These are phyloP conservation scores for Coniella lustricola DNA, from an alignment of 2,329 filamentous ascomycete genomes.

Conservation along the genomic window DNA sequence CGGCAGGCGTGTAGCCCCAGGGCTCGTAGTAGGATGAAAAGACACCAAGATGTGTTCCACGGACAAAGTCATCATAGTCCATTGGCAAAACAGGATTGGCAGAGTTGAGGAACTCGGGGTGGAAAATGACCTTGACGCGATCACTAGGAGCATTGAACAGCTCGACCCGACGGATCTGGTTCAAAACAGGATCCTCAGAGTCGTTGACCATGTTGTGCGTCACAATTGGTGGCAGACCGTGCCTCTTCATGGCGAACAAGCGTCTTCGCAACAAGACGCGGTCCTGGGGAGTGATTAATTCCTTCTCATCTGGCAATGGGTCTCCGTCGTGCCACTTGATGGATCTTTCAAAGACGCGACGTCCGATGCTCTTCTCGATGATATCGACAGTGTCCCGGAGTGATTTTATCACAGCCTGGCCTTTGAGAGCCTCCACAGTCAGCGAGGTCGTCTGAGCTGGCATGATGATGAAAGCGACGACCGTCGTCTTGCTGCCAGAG, in stretches of 20 bases:
- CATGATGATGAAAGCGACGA: slow-evolving; percentile 98
- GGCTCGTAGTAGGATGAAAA: slow-evolving; percentile 99
- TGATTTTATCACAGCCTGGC: slow-evolving; percentile 95
- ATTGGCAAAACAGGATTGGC: slow-evolving; percentile 90
- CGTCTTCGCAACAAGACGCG: slow-evolving; percentile 85
- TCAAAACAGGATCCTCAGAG: slow-evolving; percentile 84
- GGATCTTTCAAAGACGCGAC: slow-evolving; percentile 89
- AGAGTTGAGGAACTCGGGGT: slow-evolving; percentile 94
- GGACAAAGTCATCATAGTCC: slow-evolving; percentile 98
- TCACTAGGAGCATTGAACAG: slow-evolving; percentile 94
- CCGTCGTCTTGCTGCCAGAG: slow-evolving; percentile 79
- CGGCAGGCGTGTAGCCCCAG: slow-evolving; percentile 97
- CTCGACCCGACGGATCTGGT: slow-evolving; percentile 91
- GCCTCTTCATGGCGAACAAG: slow-evolving; percentile 93
- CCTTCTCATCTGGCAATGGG: slow-evolving; percentile 90
- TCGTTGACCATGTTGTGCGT: slow-evolving; percentile 99
- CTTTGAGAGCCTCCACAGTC: slow-evolving; percentile 91
- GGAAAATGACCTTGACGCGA: slow-evolving; percentile 96
- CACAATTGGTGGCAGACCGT: slow-evolving; percentile 85
- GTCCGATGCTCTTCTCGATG: slow-evolving; percentile 87
- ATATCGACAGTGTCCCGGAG: slow-evolving; percentile 86
- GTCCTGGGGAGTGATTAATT: slow-evolving; percentile 85
- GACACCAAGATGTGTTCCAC: slow-evolving; percentile 89
- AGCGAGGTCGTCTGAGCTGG: slow-evolving; percentile 92
- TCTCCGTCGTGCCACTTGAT: slow-evolving; percentile 94